Base-by-base conservation (phyloP, 75 land plant genomes). In the Pinus tabuliformis region DNA sequence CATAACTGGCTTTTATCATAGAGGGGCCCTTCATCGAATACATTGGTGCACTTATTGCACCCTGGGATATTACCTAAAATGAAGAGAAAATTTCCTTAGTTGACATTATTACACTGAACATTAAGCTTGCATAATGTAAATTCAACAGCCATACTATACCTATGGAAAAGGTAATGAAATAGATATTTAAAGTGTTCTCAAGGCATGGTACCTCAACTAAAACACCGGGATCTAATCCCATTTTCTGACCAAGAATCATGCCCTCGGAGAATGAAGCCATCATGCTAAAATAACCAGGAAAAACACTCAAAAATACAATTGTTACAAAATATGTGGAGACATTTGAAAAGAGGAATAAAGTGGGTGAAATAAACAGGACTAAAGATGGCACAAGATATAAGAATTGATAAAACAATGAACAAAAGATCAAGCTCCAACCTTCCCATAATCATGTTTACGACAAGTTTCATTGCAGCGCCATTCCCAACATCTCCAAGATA, bases 401-500 rank as follows among this genome's bases (percentile, higher is more conserved):
- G 42, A 75, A 74, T 30, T 62, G 22, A 52, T 26, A 22, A 72
- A 59, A 16, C 57, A 18, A 11, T 3, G 36, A 18, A 62, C 36
- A 57, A 73, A 26, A n/a, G 56, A 52, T 36, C 61, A 59, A 62
- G 57, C 12, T 66, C 82, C 79, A 18, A 96, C 99, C 99, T 93
- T 84, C 99, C 99, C 99, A 96, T 96, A 18, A 96, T 86, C 99
- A 96, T 96, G 83, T 96, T 96, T 62, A 96, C 97, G 36, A 96
- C 87, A 56, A 96, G 86, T 70, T 96, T 96, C 99, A 96, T 96
- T 14, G 89, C 86, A 76, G 97, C 99, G 59, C 99, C 99, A 82
- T 91, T 93, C 59, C 99, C 99, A 42, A 93, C 92, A 17, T 89
- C 94, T 6, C 96, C 97, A 57, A 96, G 88, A 70, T 81, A 96